Conservation (phyloP, 2,329 filamentous ascomycete genomes). For the Biscogniauxia mediterranea region DNA sequence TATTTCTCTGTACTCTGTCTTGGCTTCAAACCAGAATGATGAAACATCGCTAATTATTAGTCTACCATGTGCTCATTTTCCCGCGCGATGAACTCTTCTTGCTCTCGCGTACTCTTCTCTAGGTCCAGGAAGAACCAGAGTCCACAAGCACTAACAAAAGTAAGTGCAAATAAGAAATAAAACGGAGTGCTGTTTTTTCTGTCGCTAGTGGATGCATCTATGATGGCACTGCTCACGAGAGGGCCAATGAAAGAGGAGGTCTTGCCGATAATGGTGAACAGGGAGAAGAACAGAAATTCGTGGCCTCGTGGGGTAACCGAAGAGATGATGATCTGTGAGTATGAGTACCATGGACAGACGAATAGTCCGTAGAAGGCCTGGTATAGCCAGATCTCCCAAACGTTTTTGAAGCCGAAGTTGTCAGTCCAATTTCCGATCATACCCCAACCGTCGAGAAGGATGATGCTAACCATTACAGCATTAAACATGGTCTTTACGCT, state of each 20-base stretch:
- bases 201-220: slow-evolving; percentile 54
- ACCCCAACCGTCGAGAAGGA: slow-evolving; percentile 54
- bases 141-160: slow-evolving; percentile 51
- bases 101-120: slow-evolving; percentile 58
- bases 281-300: slow-evolving; percentile 68
- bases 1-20: neutral
- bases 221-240: slow-evolving; percentile 66
- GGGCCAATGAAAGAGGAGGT: slow-evolving; percentile 67
- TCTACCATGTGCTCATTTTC: slow-evolving; percentile 28
- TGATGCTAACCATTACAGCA: slow-evolving; percentile 57
- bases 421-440: slow-evolving; percentile 47
- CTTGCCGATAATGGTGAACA: slow-evolving; percentile 69
- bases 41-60: neutral
- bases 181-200: slow-evolving; percentile 62
- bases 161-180: slow-evolving; percentile 63
- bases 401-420: slow-evolving; percentile 43
- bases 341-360: slow-evolving; percentile 69
- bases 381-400: slow-evolving; percentile 47
- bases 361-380: slow-evolving; percentile 62
- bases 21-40: neutral
- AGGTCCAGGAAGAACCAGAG: slow-evolving; percentile 58
- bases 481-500: slow-evolving; percentile 70
- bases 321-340: slow-evolving; percentile 69
- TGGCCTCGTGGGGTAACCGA: slow-evolving; percentile 67
- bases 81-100: slow-evolving; percentile 51